These are phyloP conservation scores for Calonectria ilicicola DNA, from an alignment of 2,329 filamentous ascomycete species.

Conservation along the genomic window DNA sequence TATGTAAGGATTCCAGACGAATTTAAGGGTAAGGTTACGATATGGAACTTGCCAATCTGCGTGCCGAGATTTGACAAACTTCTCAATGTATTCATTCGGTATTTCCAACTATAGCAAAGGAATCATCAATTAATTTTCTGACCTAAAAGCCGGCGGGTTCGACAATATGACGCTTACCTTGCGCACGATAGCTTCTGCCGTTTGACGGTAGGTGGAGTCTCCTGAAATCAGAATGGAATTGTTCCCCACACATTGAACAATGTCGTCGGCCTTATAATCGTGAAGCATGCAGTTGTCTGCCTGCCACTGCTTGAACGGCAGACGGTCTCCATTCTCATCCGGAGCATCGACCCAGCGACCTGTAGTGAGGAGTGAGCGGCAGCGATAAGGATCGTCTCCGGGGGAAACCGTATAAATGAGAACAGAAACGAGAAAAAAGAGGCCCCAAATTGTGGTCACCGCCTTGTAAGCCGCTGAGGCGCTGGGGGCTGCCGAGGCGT, in stretches of 20 bases:
- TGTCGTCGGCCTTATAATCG: slow-evolving; percentile 63
- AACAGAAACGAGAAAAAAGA: background rate
- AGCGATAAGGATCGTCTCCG: slow-evolving; percentile 61
- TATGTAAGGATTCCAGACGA: background rate
- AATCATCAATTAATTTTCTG: background rate
- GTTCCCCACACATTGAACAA: slow-evolving; percentile 62
- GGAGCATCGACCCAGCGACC: slow-evolving; percentile 60
- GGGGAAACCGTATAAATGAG: background rate
- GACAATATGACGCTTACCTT: background rate
- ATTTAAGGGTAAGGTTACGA: background rate
- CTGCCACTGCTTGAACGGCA: slow-evolving; percentile 63
- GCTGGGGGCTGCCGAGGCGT: background rate
- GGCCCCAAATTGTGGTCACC: background rate
- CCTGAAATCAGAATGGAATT: slow-evolving; percentile 67
- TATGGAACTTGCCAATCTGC: background rate
- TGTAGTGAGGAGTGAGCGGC: slow-evolving; percentile 59
- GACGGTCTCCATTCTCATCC: slow-evolving; percentile 40
- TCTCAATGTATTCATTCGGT: background rate
- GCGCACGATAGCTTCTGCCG: slow-evolving; percentile 58
- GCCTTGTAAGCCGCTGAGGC: background rate
- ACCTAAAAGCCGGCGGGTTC: no score
- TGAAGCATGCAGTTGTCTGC: slow-evolving; percentile 69
- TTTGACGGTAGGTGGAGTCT: slow-evolving; percentile 67
- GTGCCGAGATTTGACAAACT: background rate
- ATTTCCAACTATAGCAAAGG: background rate